Conservation (phyloP, 495 filamentous ascomycete species). For the Neurospora sublineolata region DNA sequence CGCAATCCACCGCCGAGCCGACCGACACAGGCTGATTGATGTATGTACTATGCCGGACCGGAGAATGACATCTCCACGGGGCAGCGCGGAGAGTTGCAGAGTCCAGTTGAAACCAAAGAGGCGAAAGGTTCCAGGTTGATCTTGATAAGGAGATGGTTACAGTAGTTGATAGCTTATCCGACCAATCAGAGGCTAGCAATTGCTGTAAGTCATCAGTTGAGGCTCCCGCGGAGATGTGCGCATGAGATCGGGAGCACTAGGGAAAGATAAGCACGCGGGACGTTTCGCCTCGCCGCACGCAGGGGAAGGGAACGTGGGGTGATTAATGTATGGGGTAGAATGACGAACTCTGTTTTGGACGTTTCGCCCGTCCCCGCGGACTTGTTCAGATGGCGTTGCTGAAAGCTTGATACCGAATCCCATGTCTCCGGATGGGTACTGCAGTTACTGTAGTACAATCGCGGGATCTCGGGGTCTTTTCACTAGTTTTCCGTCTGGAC, state of each 20-base stretch:
- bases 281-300: neutral
- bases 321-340: no score
- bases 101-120: no score
- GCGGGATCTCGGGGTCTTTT: neutral
- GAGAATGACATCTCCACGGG: no score
- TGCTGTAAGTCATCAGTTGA: neutral
- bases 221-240: constrained; percentile 6
- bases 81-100: no score
- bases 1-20: no score
- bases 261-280: neutral
- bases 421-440: neutral
- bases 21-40: no score
- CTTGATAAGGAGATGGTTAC: neutral
- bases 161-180: neutral
- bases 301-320: neutral
- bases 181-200: neutral
- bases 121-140: no score
- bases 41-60: no score
- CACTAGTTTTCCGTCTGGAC: neutral
- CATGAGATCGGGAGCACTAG: neutral
- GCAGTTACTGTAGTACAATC: no score
- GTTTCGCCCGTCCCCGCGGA: neutral
- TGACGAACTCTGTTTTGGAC: neutral
- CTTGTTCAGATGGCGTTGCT: neutral
- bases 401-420: neutral